phyloP scores from a whole-genome alignment of 257 asterid genomes.

The Perilla frutescens region DNA sequence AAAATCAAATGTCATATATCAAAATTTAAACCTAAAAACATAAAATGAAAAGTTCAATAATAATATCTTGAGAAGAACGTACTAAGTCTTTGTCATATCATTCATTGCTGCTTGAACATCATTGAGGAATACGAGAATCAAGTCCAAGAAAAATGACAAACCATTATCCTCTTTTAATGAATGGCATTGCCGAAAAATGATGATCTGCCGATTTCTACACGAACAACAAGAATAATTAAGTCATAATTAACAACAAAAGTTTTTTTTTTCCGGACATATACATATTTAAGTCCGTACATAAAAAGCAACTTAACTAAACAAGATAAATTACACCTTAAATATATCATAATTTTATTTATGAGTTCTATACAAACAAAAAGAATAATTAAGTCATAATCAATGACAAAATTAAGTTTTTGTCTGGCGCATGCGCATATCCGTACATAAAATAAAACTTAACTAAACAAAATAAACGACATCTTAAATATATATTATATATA shows the following conservation, averaged over 20 bases:
- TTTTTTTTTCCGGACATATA: too few species aligned
- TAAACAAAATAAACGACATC: too few species aligned
- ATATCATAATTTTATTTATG: too few species aligned
- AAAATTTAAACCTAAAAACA: background rate
- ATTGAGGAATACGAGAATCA: conserved; percentile 36
- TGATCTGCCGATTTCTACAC: conserved; percentile 51
- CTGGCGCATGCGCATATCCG: too few species aligned
- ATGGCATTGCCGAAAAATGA: conserved; percentile 40
- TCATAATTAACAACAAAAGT: too few species aligned
- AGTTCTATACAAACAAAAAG: too few species aligned
- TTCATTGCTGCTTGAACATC: conserved; percentile 30
- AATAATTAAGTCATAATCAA: too few species aligned
- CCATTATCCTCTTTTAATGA: conserved; percentile 46
- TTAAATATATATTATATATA: too few species aligned
- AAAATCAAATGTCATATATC: too few species aligned
- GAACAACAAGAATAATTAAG: too few species aligned
- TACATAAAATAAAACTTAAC: too few species aligned
- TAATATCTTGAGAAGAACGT: conserved; percentile 32
- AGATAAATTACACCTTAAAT: background rate
- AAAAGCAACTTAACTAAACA: background rate
- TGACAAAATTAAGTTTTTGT: too few species aligned
- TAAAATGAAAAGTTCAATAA: background rate
- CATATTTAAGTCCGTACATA: background rate
- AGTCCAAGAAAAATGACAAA: conserved; percentile 46
- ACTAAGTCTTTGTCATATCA: conserved; percentile 39